Evolutionary conservation across 257 asterid genomes (phyloP), one percentile per base, ranked within the genome.

Genomic region (Solanum sejunctum): DNA sequence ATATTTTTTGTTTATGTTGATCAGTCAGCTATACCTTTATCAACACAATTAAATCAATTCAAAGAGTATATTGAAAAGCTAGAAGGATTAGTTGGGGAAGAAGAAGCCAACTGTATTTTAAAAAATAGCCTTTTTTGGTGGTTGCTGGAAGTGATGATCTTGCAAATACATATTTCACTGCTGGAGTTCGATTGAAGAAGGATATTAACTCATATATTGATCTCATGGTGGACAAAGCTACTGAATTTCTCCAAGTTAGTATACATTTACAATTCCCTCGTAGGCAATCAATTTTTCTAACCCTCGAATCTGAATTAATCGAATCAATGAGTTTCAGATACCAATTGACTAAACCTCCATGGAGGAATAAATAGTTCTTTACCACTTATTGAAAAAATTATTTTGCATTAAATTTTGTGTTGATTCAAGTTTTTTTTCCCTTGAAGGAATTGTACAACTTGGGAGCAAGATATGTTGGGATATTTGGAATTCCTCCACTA

Each of bases 111-210:
- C 23, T 79, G 82, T 12, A 92, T 94, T 20, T 32, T 95, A 84
- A 84, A 69, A 80, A 91, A 92, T 83, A 87, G 91, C 86, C 4
- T 95, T 3, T 61, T 85, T 7, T 92, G 0, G 88, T 94, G 51
- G 98, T 91, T 16, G 93, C 94, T 20, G 99, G 99, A 43, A 94
- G 92, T 39, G 92, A 93, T 86, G 99, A 95, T 84, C 90, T 95
- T 63, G 97, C 95, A 36, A 95, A 95, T 64, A 95, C 99, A 61
- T 95, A 94, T 85, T 94, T 88, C 88, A 88, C 96, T 36, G 6
- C 89, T 23, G 92, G 92, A 26, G 1, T 86, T 26, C 80, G 82
- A n/a, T 18, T 39, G 8, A 90, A 89, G 26, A 89, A 92, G 20
- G 89, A 92, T 71, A 17, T 93, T 49, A 52, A 90, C 57, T 84